Evolutionary conservation across 352 stramenopile genomes (phyloP).

Genomic region (Phytophthora melonis): DNA sequence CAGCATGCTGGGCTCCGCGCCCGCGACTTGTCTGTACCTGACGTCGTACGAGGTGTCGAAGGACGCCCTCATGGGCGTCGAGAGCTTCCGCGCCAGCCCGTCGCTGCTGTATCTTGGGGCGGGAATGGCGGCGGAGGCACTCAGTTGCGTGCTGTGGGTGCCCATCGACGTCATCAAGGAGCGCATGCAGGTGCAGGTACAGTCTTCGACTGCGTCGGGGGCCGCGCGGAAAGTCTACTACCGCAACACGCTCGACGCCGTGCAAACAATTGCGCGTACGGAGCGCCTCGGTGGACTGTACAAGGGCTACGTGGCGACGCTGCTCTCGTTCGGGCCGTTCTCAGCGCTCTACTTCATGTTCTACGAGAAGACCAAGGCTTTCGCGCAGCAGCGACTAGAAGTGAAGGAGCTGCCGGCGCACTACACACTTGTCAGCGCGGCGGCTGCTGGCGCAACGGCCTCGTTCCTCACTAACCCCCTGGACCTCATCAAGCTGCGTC

Average conservation of each 20-base stretch:
- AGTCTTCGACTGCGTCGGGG: constrained; percentile 4
- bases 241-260: constrained; percentile 90
- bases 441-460: constrained; percentile 89
- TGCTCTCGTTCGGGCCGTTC: constrained; percentile 98
- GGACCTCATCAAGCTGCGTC: constrained; percentile 96
- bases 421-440: constrained; percentile 75
- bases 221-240: constrained; percentile 78
- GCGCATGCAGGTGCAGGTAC: constrained; percentile 95
- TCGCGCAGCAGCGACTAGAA: constrained; percentile 52
- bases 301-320: constrained; percentile 95
- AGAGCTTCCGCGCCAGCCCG: constrained; percentile 53
- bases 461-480: constrained; percentile 98
- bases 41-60: constrained; percentile 95
- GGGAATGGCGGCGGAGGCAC: constrained; percentile 75
- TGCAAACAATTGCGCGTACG: constrained; percentile 90
- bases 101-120: constrained; percentile 79
- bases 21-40: constrained; percentile 97
- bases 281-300: constrained; percentile 95
- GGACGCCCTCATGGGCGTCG: constrained; percentile 55
- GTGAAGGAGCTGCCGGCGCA: constrained; percentile 59
- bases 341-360: constrained; percentile 98
- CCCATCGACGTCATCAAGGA: constrained; percentile 99
- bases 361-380: constrained; percentile 93
- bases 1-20: constrained; percentile 94
- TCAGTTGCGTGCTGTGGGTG: constrained; percentile 97